phyloP scores from a whole-genome alignment of 495 filamentous ascomycete genomes.

The Penicillium pulvis region DNA sequence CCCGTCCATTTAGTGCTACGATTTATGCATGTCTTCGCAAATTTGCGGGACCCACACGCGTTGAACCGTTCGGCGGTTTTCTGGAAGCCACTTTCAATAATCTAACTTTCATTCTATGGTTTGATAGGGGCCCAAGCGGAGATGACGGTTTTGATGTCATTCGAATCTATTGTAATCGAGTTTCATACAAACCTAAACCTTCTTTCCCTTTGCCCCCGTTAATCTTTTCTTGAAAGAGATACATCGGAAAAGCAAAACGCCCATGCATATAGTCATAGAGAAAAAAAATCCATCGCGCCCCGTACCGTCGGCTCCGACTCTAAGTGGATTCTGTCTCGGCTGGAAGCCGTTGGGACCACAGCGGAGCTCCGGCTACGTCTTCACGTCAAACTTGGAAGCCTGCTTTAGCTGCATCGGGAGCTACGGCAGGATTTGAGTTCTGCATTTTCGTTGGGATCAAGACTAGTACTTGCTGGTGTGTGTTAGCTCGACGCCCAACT shows the following conservation, averaged over 20 bases:
- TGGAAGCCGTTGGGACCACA: slow-evolving; percentile 23
- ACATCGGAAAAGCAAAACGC: too few species aligned
- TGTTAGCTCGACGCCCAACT: not conserved
- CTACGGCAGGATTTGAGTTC: not conserved
- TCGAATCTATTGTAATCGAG: not conserved
- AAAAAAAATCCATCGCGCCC: slow-evolving; percentile 12
- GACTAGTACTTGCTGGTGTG: not conserved
- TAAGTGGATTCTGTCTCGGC: slow-evolving; percentile 20
- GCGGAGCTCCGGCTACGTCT: slow-evolving; percentile 17
- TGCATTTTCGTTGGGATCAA: not conserved
- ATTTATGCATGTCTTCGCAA: not conserved
- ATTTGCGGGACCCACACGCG: slow-evolving; percentile 11
- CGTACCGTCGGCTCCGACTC: slow-evolving; percentile 22
- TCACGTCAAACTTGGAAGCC: not conserved
- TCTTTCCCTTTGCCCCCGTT: too few species aligned
- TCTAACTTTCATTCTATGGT: not conserved
- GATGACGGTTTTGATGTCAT: slow-evolving; percentile 1
- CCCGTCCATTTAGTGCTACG: not conserved
- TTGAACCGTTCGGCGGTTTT: slow-evolving; percentile 9
- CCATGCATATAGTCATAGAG: not conserved
- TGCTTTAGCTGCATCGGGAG: slow-evolving; percentile 4
- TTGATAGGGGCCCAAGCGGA: not conserved
- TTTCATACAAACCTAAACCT: not conserved
- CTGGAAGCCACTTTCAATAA: slow-evolving; percentile 5
- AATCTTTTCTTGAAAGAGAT: too few species aligned